Conservation (phyloP, 805 yeast species). For the Yamadazyma philogaea region DNA sequence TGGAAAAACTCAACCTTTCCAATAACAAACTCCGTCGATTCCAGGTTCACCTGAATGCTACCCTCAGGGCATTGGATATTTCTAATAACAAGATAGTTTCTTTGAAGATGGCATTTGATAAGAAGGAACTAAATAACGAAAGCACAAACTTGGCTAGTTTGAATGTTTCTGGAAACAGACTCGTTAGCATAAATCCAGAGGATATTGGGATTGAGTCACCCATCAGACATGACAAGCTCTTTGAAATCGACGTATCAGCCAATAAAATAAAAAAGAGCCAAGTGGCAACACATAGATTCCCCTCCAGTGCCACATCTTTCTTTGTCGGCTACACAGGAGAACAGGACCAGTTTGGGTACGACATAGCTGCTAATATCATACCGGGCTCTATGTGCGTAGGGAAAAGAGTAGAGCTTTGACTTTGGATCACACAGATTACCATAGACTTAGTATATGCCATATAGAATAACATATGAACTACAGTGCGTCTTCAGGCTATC, state of each 20-base stretch:
- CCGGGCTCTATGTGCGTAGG: constrained; percentile 13
- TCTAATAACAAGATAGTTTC: constrained; percentile 13
- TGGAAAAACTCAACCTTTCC: constrained; percentile 14
- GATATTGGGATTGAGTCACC: constrained; percentile 14
- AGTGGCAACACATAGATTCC: constrained; percentile 6
- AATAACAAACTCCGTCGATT: constrained; percentile 10
- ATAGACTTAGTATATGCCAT: background rate
- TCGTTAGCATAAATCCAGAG: constrained; percentile 9
- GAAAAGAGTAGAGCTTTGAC: constrained; percentile 17
- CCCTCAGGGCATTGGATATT: constrained; percentile 14
- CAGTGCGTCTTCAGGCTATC: no score
- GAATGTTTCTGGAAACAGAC: constrained; percentile 16
- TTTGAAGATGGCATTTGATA: constrained; percentile 9
- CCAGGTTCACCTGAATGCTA: constrained; percentile 2
- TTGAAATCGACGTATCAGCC: constrained; percentile 18
- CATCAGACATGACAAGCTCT: constrained; percentile 10
- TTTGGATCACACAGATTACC: no score
- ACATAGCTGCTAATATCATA: constrained; percentile 18
- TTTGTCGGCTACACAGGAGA: constrained; percentile 16
- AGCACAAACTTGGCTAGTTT: constrained; percentile 13
- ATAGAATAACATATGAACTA: constrained; percentile 1
- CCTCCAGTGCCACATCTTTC: constrained; percentile 12
- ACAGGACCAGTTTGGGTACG: constrained; percentile 22
- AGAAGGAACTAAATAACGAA: background rate
- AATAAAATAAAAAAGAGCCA: constrained; percentile 11